Evolutionary conservation across 1,284 basidiomycete genomes (phyloP).

Genomic region (Apiotrichum brassicae): DNA sequence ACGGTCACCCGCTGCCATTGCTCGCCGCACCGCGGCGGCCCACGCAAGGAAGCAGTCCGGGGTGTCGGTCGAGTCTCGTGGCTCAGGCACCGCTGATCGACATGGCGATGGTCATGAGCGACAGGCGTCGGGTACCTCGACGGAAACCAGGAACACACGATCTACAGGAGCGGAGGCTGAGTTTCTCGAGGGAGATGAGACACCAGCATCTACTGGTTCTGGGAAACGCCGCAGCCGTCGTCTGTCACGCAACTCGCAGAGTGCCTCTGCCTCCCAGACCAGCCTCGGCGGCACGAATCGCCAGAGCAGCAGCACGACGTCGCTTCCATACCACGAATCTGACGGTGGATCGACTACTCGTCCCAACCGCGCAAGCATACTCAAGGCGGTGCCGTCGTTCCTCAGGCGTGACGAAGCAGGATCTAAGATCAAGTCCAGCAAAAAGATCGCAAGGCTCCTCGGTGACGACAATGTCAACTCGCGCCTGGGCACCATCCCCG

Average conservation of each 20-base stretch:
- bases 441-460: conserved; percentile 67
- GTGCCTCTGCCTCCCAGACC: conserved; percentile 21
- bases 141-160: conserved; percentile 5
- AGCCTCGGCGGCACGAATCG: conserved; percentile 16
- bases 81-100: background rate
- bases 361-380: conserved; percentile 32
- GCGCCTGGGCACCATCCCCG: background rate
- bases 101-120: conserved; percentile 2
- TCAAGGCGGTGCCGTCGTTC: conserved; percentile 33
- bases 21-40: conserved; percentile 1
- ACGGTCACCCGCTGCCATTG: conserved; percentile 12
- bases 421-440: conserved; percentile 25
- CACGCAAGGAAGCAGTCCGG: conserved; percentile 4
- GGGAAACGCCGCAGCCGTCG: conserved; percentile 4
- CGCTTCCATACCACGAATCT: conserved; percentile 29
- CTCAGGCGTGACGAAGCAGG: conserved; percentile 22
- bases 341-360: conserved; percentile 31
- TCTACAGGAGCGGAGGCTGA: conserved; percentile 36
- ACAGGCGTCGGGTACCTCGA: conserved; percentile 7
- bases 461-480: conserved; percentile 50
- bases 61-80: conserved; percentile 5
- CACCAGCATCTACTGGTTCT: conserved; percentile 3
- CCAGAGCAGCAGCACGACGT: conserved; percentile 30
- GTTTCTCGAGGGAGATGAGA: conserved; percentile 29
- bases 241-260: conserved; percentile 14